phyloP scores from a whole-genome alignment of 768 basidiomycete genomes.

The Cubamyces sp. region DNA sequence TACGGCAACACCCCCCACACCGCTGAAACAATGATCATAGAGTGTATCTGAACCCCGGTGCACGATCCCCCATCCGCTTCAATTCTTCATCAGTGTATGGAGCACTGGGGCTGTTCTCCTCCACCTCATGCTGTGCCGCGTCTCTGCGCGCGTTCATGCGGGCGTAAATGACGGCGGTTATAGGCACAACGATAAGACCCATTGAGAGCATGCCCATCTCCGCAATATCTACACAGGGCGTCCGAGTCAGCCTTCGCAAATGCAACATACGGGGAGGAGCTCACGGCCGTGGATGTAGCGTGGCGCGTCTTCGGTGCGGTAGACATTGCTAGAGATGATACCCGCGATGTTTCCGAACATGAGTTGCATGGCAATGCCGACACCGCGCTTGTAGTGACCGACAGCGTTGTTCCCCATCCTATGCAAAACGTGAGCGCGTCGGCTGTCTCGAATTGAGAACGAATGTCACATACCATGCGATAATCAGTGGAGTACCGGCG shows the following conservation, averaged over 20 bases:
- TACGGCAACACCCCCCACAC: too few species aligned
- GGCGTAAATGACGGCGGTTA: slow-evolving; percentile 51
- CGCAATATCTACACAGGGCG: slow-evolving; percentile 48
- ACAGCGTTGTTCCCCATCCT: slow-evolving; percentile 61
- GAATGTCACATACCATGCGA: slow-evolving; percentile 49
- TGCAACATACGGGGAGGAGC: slow-evolving; percentile 30
- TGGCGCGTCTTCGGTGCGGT: slow-evolving; percentile 59
- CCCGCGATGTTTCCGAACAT: slow-evolving; percentile 69
- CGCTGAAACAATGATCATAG: background rate
- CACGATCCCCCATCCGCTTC: slow-evolving; percentile 56
- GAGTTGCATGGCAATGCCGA: slow-evolving; percentile 70
- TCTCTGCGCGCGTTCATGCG: slow-evolving; percentile 61
- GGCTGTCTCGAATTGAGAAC: background rate
- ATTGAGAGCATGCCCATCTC: slow-evolving; percentile 71
- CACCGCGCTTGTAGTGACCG: slow-evolving; percentile 71
- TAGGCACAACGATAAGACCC: slow-evolving; percentile 55
- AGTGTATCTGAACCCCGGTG: slow-evolving; percentile 55
- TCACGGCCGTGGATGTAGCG: slow-evolving; percentile 67
- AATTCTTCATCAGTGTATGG: slow-evolving; percentile 32
- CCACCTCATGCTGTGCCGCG: slow-evolving; percentile 39
- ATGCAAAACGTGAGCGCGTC: too few species aligned
- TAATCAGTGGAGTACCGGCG: slow-evolving; percentile 58
- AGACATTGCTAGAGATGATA: slow-evolving; percentile 66
- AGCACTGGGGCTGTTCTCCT: slow-evolving; percentile 8
- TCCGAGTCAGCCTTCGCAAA: too few species aligned